Evolutionary conservation across 2,329 filamentous ascomycete species (phyloP), one percentile per base, ranked within the genome.

Genomic region (Ilyonectria mors-panacis): DNA sequence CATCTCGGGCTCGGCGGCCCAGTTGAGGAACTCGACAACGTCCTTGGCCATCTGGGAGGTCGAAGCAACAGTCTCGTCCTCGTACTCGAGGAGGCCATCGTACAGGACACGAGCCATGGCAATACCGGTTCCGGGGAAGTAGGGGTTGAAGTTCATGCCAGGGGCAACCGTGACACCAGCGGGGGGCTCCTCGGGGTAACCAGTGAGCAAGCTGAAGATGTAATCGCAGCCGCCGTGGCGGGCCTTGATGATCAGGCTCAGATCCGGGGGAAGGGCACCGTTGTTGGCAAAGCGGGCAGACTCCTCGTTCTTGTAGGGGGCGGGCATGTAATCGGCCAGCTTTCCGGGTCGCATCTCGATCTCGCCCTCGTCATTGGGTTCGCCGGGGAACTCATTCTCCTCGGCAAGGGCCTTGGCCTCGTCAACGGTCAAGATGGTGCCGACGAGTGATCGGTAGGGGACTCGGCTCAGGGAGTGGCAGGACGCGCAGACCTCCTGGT

Each of bases 41-140:
- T 99, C 96, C 92, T 99, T 99, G 83, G 96, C 96, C 96, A 99
- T 99, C 87, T 99, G 96, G 71, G 95, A 98, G 74, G 94, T 94
- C 69, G 95, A 94, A 56, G 96, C 96, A 59, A 94, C 93, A 47
- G 96, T 99, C 71, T 89, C 94, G 76, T 99, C 96, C 82, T 99
- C 96, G 86, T 98, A 99, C 83, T 99, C 96, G 71, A 99, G 96
- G 65, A 99, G 87, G 72, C 94, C 96, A 76, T 99, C 96, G 85
- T 97, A 99, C 68, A 99, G 91, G 69, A 98, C 96, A 90, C 96
- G 95, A 77, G 92, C 95, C 96, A 99, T 99, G 78, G 93, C 96
- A 82, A 99, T 99, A 81, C 95, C 95, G 76, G 96, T 98, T 81
- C 96, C 96, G 65, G 96, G 96, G 92, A 99, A 99, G 89, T 98